Base-by-base conservation (phyloP, 2,329 filamentous ascomycete genomes). In the Colletotrichum costaricense region DNA sequence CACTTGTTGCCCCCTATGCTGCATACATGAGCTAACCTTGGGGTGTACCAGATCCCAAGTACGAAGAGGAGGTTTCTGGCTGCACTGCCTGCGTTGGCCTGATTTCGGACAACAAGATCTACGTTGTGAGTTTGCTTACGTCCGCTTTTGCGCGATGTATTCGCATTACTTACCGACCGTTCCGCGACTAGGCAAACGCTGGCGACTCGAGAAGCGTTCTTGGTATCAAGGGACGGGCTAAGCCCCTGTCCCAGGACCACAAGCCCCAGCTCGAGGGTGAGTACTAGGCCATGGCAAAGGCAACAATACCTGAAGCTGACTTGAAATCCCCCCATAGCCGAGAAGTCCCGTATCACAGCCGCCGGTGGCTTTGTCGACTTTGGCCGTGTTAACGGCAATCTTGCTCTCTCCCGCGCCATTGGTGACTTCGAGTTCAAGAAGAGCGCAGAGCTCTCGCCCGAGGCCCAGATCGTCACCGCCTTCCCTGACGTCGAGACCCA, bases 371-470 rank as follows among this genome's bases (percentile, higher is more conserved):
- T 98, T 79, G 97, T 99, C 81, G 97, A 99, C 84, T 99, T 98
- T 82, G 97, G 97, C 76, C 94, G 97, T 81, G 97, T 99, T 79
- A 99, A 99, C 83, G 97, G 97, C 82, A 99, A 99, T 84, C 91
- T 99, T 58, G 97, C 97, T 59, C 88, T 99, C 75, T 99, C 97
- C 75, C 94, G 97, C 83, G 97, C 97, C 78, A 98, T 99, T 83
- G 97, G 97, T 78, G 97, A 99, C 84, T 99, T 99, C 81, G 97
- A 99, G 83, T 99, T 99, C 90, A 99, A 99, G 90, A 98, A 98
- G 90, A 98, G 95, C 83, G 94, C 96, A 78, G 95, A 98, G 81
- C 91, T 99, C 60, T 93, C 96, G 3, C 97, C 97, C n/a, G 97
- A 99, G 86, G 94, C 97, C 82, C 97, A 99, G 84, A 98, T 99